These are phyloP conservation scores for Cladosporium halotolerans DNA, from an alignment of 2,329 filamentous ascomycete species.

Conservation along the genomic window DNA sequence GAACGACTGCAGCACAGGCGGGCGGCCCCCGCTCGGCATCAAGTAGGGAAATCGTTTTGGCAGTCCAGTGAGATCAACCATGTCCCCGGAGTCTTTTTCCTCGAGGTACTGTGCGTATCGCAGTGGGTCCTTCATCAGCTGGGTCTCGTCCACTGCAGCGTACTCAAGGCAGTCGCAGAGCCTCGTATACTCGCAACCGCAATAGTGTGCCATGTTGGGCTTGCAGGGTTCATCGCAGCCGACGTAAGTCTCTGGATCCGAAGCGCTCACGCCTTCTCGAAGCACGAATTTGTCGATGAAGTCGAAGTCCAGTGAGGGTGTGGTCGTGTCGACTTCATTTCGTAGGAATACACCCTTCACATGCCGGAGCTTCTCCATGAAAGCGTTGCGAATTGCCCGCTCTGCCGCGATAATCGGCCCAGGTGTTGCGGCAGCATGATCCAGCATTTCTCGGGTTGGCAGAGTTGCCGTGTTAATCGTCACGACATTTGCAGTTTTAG, in stretches of 20 bases:
- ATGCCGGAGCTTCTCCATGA: constrained; percentile 26
- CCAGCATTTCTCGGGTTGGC: constrained; percentile 33
- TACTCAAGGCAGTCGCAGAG: constrained; percentile 64
- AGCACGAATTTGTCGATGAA: constrained; percentile 62
- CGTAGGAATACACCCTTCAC: constrained; percentile 28
- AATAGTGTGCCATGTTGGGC: constrained; percentile 45
- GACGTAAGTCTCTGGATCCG: constrained; percentile 52
- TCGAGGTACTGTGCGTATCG: constrained; percentile 14
- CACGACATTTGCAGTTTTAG: constrained; percentile 15
- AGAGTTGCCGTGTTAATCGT: constrained; percentile 29
- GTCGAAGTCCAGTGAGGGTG: constrained; percentile 56
- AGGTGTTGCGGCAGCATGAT: constrained; percentile 23
- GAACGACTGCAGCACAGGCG: constrained; percentile 29
- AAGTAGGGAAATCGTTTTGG: constrained; percentile 59
- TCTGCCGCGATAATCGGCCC: constrained; percentile 27
- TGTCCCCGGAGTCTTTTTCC: constrained; percentile 17
- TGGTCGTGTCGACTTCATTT: constrained; percentile 54
- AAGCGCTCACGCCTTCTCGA: constrained; percentile 52
- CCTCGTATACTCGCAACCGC: constrained; percentile 56
- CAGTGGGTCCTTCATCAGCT: constrained; percentile 24
- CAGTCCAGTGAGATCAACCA: constrained; percentile 25
- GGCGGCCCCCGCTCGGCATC: constrained; percentile 15
- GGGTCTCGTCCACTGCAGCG: constrained; percentile 43
- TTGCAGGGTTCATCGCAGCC: constrained; percentile 59
- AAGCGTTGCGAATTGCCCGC: constrained; percentile 33